A percentile compares a stretch with the other conserved stretches of the same genome.
Evolutionary conservation across 768 basidiomycete genomes (phyloP).

Genomic region (Leucosporidium scottii): DNA sequence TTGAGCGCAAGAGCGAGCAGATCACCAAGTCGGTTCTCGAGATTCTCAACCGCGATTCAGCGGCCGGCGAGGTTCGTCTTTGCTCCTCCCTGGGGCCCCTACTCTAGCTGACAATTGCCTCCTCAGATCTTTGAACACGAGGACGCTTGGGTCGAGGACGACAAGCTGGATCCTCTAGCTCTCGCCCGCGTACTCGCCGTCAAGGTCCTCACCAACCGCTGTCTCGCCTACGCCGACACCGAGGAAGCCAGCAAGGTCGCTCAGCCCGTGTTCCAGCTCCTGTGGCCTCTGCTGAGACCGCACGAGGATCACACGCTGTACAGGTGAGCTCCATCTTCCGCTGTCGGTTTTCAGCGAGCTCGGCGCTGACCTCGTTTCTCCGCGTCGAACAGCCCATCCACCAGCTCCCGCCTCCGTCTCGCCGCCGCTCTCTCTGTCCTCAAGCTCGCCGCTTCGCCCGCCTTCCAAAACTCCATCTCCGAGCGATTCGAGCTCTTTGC

Average conservation of each 20-base stretch:
- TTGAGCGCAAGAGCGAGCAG: slow-evolving; percentile 69
- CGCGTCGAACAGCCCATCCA: slow-evolving; percentile 49
- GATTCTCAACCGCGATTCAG: slow-evolving; percentile 32
- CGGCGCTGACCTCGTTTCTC: slow-evolving; percentile 10
- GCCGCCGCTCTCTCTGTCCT: slow-evolving; percentile 74
- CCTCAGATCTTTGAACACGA: slow-evolving; percentile 45
- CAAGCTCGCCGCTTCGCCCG: slow-evolving; percentile 57
- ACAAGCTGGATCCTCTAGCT: slow-evolving; percentile 54
- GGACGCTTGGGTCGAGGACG: slow-evolving; percentile 68
- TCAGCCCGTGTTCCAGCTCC: slow-evolving; percentile 67
- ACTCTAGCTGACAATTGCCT: too few relatives aligned
- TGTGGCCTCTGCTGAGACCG: slow-evolving; percentile 62
- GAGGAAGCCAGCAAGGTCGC: slow-evolving; percentile 59
- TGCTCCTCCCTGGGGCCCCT: not conserved
- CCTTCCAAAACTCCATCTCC: slow-evolving; percentile 55
- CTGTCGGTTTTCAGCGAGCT: not conserved
- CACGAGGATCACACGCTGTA: slow-evolving; percentile 44
- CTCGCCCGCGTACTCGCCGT: slow-evolving; percentile 66
- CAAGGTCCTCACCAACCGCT: slow-evolving; percentile 75
- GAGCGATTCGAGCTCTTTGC: slow-evolving; percentile 63
- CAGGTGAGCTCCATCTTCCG: slow-evolving; percentile 42
- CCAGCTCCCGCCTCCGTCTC: slow-evolving; percentile 70
- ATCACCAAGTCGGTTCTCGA: slow-evolving; percentile 58
- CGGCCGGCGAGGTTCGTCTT: slow-evolving; percentile 33
- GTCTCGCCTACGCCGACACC: slow-evolving; percentile 56